Evolutionary conservation across 257 asterid species (phyloP), one percentile per base, ranked within the genome.

Genomic region (Solanum clarkiae): DNA sequence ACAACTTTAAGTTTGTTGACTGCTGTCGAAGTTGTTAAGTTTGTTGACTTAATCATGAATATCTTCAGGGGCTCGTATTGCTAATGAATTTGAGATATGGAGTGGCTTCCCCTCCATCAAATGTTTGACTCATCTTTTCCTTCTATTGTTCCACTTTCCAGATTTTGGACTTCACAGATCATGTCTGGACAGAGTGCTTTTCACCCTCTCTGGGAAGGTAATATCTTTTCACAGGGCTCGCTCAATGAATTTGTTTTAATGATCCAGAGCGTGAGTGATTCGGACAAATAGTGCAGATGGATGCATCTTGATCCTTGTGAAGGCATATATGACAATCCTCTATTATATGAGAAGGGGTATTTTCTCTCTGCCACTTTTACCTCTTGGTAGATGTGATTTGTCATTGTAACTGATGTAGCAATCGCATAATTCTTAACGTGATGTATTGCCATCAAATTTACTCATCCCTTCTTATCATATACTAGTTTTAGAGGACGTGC

Each of bases 301-400:
- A 93, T 96, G 95, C 99, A 96, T 88, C 98, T 96, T 86, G 99
- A 96, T 90, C 98, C 99, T 45, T 96, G 99, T 88, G 99, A 96
- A 88, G 99, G 98, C 89, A 95, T 93, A 84, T 93, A 93, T 85
- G 98, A 94, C 94, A 96, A 89, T 72, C 99, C 98, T 47, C 88
- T 96, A 68, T 91, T 96, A 80, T 96, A 96, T 88, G 99, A 96
- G 91, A 94, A 93, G 89, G 99, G 99, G 99, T 96, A 93, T 79
- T 80, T 85, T 70, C 49, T 88, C 88, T 86, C 81, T 88, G 54
- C 83, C 63, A 54, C 14, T 70, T 72, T 65, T 32, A 45, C 54
- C n/a, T 81, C 53, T n/a, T 71, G 42, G 70, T 86, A 24, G 66
- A 57, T 82, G 74, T 56, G 55, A 7, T 86, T 42, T 49, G 4